phyloP scores from a whole-genome alignment of 306 rosid species.

The Lupinus albus region DNA sequence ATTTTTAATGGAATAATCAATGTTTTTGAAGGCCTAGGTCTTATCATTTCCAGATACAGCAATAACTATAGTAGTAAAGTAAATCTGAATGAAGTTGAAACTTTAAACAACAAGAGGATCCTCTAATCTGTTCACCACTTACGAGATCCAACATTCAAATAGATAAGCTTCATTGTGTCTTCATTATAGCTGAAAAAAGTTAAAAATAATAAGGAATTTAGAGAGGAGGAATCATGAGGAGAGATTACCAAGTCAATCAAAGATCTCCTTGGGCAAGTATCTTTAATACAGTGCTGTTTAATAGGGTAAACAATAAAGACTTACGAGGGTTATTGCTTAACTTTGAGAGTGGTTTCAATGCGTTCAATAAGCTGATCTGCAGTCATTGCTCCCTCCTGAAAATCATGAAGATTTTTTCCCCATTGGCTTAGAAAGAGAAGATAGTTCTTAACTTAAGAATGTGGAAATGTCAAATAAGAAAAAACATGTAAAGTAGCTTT shows the following conservation, averaged over 20 bases:
- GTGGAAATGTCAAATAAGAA: too few species aligned
- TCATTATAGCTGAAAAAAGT: slow-evolving; percentile 34
- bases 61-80: background rate
- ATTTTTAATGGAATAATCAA: slow-evolving; percentile 23
- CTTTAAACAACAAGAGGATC: slow-evolving; percentile 31
- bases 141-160: slow-evolving; percentile 29
- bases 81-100: slow-evolving; percentile 18
- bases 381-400: slow-evolving; percentile 87
- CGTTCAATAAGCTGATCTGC: slow-evolving; percentile 76
- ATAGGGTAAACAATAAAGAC: slow-evolving; percentile 18
- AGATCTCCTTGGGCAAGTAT: slow-evolving; percentile 16
- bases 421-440: too few species aligned
- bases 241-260: background rate
- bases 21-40: background rate
- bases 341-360: slow-evolving; percentile 67
- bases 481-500: slow-evolving; percentile 26
- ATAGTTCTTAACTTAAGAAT: too few species aligned
- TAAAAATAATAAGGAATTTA: background rate
- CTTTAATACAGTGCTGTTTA: background rate
- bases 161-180: slow-evolving; percentile 15
- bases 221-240: background rate
- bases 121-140: slow-evolving; percentile 15
- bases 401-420: slow-evolving; percentile 21
- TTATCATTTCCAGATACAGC: slow-evolving; percentile 4
- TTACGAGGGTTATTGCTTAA: slow-evolving; percentile 60